Evolutionary conservation across 805 yeast genomes (phyloP), one percentile per base, ranked within the genome.

Genomic region (Barnettozyma californica): DNA sequence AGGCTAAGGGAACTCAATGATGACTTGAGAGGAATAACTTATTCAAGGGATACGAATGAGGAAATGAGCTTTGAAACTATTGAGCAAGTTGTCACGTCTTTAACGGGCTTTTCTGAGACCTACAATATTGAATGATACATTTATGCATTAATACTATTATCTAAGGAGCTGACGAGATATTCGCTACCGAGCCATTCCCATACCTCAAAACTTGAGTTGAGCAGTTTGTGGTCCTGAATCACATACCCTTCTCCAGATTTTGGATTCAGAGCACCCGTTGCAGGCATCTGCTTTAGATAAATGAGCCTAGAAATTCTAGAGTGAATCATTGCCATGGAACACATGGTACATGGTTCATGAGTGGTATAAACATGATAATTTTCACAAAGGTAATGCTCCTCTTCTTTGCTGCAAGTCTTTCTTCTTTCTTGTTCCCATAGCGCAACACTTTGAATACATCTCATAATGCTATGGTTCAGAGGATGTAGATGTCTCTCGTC

Each of bases 261-360:
- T 3, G 74, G 75, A 38, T 70, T 76, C 34, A 83, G 70, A 3
- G 77, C 79, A 7, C 88, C 90, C 0, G 86, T 79, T 21, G 51
- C 49, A 0, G 58, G 54, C 53, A 77, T 74, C 2, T 76, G 68
- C 36, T 69, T 67, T 16, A 86, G 55, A 65, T 82, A 92, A 1
- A 87, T 68, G 31, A 92, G 68, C 45, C 89, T 71, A 14, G 80
- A 75, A 0, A 94, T 76, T 43, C 99, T 72, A 1, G 98, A 92
- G 63, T 94, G 99, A 10, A 91, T 83, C 37, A 94, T 70, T 0
- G 98, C 98, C 99, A 94, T 94, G 7, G 87, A 69, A 61, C 99
- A 94, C 97, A 92, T 94, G 0, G 88, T 78, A 60, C 99, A 94
- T 0, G 99, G 99, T 64, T 94, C 99, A 62, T 90, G 96, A 0